Base-by-base conservation (phyloP, 2,329 filamentous ascomycete genomes). In the Hawksworthiomyces lignivorus region DNA sequence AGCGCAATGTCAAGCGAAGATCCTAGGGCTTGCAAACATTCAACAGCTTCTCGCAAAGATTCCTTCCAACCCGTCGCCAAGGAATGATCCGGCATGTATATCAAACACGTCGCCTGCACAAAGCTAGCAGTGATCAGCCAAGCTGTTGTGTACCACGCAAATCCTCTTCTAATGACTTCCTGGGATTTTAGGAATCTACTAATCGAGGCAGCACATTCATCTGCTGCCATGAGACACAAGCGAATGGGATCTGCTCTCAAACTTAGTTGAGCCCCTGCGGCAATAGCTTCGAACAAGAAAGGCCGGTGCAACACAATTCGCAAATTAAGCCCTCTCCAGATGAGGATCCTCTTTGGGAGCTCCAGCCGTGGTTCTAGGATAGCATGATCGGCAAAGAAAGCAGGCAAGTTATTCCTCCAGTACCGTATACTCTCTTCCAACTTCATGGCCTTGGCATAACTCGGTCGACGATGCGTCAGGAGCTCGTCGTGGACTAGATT, bases 221-320 rank as follows among this genome's bases (percentile, higher is more conserved):
- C 24, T 12, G 24, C 24, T 12, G 24, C 24, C 24, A 12, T 26
- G 24, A 26, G 24, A 26, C 24, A 26, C 24, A 24, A n/a, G 35
- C 35, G 26, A 15, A 36, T 36, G 35, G 35, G 24, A 11, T 27
- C 35, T 8, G 22, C 9, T 7, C 6, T 19, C n/a, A 28, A 18
- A 7, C 22, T 22, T 17, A 36, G 35, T 24, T 36, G 22, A 8
- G 35, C 35, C 4, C 35, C 35, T 6, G 35, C 15, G 15, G 35
- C 35, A 27, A 36, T 36, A 17, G 35, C 35, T 17, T 36, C 35
- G 10, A 36, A 36, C n/a, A 36, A 24, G 17, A 28, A 36, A 5
- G 35, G 35, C n/a, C 35, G 35, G 35, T 36, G 27, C 7, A 36
- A 24, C 35, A 36, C 35, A 15, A 36, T 36, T 17, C 35, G 35